Base-by-base conservation (phyloP, 129 eudicot species). In the Centaurea solstitialis region DNA sequence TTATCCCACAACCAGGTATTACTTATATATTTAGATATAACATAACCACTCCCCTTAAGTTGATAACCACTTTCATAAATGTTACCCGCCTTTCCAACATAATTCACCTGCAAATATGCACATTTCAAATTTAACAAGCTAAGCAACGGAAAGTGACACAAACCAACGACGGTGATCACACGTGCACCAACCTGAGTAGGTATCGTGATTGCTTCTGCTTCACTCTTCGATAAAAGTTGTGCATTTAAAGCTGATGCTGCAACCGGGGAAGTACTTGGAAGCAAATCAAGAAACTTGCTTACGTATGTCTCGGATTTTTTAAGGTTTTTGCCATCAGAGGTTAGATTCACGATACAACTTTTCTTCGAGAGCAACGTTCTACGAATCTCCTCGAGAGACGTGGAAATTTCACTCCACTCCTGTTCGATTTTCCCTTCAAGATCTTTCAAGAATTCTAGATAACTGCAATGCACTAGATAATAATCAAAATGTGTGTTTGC, bases 1-100 rank as follows among this genome's bases (percentile, higher is more conserved):
- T 93, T 94, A 73, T 93, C 98, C 98, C 98, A 93, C 86, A 93
- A 82, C 98, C 98, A 93, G 28, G 94, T 89, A 77, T 91, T 93
- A 82, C 94, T 85, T 6, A 93, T 78, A 80, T 85, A 79, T 80
- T 86, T 90, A 15, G 98, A 89, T 78, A 93, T 93, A 30, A 93
- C 98, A 78, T 93, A 87, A 9, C 91, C 96, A 78, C 98, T 93
- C 65, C 98, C 98, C 30, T 78, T 90, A 15, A 89, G 93, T 85
- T 91, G 82, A 76, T 93, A 93, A 28, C 97, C 98, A 28, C 82
- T 76, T 73, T 91, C 96, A 13, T 87, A 89, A 10, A 93, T 87
- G 73, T 93, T 91, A 62, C 92, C 98, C 61, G 96, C 98, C 86
- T 93, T 93, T 84, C 98, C 98, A 72, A 93, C 92, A 81, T 91